Evolutionary conservation across 768 basidiomycete species (phyloP), one percentile per base, ranked within the genome.

Genomic region (Clavaria fumosa): DNA sequence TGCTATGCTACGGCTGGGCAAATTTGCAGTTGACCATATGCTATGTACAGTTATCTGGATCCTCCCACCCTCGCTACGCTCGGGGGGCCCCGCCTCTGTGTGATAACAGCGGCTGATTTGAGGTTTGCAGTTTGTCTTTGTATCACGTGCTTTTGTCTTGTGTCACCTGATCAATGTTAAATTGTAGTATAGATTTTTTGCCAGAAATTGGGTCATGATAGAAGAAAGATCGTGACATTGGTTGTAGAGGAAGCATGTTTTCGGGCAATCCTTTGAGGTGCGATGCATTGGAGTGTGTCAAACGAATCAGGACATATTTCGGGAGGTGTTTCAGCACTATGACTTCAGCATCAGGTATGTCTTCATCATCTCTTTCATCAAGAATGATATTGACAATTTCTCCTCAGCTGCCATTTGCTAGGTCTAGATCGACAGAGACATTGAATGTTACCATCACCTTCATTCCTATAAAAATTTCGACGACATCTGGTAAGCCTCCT

Each of bases 381-480:
- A 64, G 47, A 0, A 56, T 31, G 12, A 65, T 54, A 14, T 53
- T 51, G 0, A 43, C 43, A 0, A 67, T 49, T 1, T 21, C 42
- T 0, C 63, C 63, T n/a, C 57, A 18, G 0, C 59, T 53, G 0
- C 65, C 61, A 31, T 66, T 67, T 0, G 61, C 57, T 2, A 64
- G 35, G 34, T 64, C 57, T 1, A 47, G 44, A n/a, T 63, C 58
- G 3, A 60, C 60, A 2, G 53, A 47, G 0, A 63, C 42, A 31
- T 64, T 66, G 1, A 46, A n/a, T 2, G 49, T 41, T 0, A 61
- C 52, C 61, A 67, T 64, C 0, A 52, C 61, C 27, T 53, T 45
- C 57, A 59, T 60, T 0, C 62, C 62, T 0, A 60, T 38, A 0
- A 53, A 53, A 0, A 64, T 17, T 31, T 56, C 49, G 7, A 34